phyloP scores from a whole-genome alignment of 805 yeast species.

The Lachancea quebecensis region DNA sequence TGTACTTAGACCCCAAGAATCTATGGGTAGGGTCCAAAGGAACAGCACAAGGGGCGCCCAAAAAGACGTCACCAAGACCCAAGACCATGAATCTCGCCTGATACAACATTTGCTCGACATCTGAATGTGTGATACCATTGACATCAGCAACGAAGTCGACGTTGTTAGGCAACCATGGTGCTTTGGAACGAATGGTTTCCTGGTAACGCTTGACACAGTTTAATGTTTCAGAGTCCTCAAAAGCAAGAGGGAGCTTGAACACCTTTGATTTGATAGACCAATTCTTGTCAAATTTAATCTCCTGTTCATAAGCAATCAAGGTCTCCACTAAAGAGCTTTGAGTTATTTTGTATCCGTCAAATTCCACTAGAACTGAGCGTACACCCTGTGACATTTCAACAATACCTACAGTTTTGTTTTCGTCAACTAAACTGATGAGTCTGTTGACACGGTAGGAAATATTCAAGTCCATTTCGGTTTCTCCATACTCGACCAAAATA shows the following conservation, averaged over 20 bases:
- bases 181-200: conserved; percentile 87
- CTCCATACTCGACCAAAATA: conserved; percentile 88
- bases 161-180: conserved; percentile 97
- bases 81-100: conserved; percentile 85
- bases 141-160: conserved; percentile 91
- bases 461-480: conserved; percentile 77
- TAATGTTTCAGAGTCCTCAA: conserved; percentile 84
- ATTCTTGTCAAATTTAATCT: conserved; percentile 62
- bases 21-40: conserved; percentile 97
- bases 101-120: conserved; percentile 78
- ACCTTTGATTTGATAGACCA: conserved; percentile 85
- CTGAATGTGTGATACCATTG: conserved; percentile 70
- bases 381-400: conserved; percentile 98
- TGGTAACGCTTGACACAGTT: conserved; percentile 86
- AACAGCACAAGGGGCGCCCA: conserved; percentile 98
- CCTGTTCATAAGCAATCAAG: conserved; percentile 67
- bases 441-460: conserved; percentile 78
- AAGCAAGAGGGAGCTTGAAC: conserved; percentile 88
- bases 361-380: conserved; percentile 87
- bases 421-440: conserved; percentile 64
- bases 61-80: conserved; percentile 94
- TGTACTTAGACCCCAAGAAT: conserved; percentile 85
- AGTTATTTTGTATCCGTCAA: conserved; percentile 51
- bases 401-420: conserved; percentile 65
- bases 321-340: conserved; percentile 59